Conservation (phyloP, 768 basidiomycete species). For the Boletus pseudo-olivaceus region DNA sequence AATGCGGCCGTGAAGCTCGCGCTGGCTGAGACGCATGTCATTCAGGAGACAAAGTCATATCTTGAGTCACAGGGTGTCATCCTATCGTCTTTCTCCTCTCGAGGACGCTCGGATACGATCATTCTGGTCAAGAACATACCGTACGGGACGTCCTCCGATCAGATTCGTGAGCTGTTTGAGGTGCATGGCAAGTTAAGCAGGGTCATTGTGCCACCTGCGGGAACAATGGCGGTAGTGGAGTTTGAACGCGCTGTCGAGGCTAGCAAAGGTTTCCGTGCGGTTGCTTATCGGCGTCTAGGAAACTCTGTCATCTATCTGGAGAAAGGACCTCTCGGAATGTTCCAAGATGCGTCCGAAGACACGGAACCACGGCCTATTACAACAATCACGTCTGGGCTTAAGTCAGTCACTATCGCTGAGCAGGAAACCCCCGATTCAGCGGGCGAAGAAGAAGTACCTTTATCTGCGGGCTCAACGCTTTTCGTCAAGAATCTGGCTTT, state of each 20-base stretch:
- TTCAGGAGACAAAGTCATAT: constrained; percentile 90
- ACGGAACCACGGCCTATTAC: constrained; percentile 4
- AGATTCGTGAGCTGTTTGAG: constrained; percentile 78
- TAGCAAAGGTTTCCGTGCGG: constrained; percentile 67
- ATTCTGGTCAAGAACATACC: constrained; percentile 98
- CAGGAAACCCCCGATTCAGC: constrained; percentile 33
- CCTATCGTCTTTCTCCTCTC: constrained; percentile 52
- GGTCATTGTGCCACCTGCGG: constrained; percentile 85
- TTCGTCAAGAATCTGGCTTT: constrained; percentile 97
- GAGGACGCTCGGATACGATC: constrained; percentile 66
- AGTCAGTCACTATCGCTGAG: constrained; percentile 44
- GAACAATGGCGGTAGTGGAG: constrained; percentile 91
- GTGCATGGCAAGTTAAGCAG: constrained; percentile 67
- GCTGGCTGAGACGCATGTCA: constrained; percentile 93
- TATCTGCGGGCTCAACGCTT: constrained; percentile 74
- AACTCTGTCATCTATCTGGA: constrained; percentile 91
- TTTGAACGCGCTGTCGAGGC: constrained; percentile 73
- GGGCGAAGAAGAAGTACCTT: constrained; percentile 37
- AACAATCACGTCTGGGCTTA: constrained; percentile 18
- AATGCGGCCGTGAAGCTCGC: constrained; percentile 92
- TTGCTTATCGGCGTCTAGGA: constrained; percentile 85
- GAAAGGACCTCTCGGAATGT: constrained; percentile 86
- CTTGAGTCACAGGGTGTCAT: constrained; percentile 75
- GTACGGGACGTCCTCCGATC: constrained; percentile 72
- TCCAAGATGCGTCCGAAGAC: constrained; percentile 42